Percentiles rank a stretch among this genome's conserved stretches.
These are phyloP conservation scores for Kluyveromyces starmeri DNA, from an alignment of 805 yeast species.

Conservation along the genomic window DNA sequence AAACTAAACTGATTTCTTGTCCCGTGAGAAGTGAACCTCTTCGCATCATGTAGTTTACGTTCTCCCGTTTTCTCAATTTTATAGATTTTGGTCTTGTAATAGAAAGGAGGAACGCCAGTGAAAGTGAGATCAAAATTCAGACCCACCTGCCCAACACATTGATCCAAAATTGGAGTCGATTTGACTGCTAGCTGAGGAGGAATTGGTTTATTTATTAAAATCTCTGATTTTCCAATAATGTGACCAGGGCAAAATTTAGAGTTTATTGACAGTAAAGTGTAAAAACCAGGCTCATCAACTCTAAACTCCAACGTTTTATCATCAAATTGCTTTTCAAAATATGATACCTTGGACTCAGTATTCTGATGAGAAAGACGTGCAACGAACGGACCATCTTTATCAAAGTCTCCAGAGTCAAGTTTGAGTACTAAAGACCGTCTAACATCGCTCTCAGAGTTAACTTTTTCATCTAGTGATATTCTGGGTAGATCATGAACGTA, in stretches of 20 bases:
- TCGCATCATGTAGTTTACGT: slow-evolving; percentile 29
- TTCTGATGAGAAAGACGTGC: slow-evolving; percentile 29
- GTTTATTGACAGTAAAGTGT: slow-evolving; percentile 42
- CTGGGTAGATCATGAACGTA: slow-evolving; percentile 49
- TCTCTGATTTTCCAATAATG: slow-evolving; percentile 44
- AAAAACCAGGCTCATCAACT: slow-evolving; percentile 57
- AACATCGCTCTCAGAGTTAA: slow-evolving; percentile 30
- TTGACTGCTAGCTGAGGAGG: slow-evolving; percentile 39
- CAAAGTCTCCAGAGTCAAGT: slow-evolving; percentile 24
- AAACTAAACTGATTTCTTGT: slow-evolving; percentile 53
- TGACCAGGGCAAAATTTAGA: slow-evolving; percentile 63
- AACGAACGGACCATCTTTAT: slow-evolving; percentile 27
- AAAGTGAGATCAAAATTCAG: slow-evolving; percentile 59
- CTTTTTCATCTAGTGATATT: slow-evolving; percentile 37
- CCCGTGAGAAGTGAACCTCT: slow-evolving; percentile 31
- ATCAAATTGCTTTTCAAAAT: slow-evolving; percentile 20
- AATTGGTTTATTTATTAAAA: slow-evolving; percentile 50
- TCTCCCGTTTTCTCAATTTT: slow-evolving; percentile 37
- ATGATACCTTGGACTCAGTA: slow-evolving; percentile 17
- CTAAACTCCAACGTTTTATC: slow-evolving; percentile 26
- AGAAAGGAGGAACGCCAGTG: slow-evolving; percentile 78
- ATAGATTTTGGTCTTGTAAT: slow-evolving; percentile 52
- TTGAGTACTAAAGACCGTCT: slow-evolving; percentile 31
- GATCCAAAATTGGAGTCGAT: slow-evolving; percentile 55
- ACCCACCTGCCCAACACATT: slow-evolving; percentile 90